Evolutionary conservation across 1,284 basidiomycete species (phyloP), one percentile per base, ranked within the genome.

Genomic region (Exsudoporus floridanus): DNA sequence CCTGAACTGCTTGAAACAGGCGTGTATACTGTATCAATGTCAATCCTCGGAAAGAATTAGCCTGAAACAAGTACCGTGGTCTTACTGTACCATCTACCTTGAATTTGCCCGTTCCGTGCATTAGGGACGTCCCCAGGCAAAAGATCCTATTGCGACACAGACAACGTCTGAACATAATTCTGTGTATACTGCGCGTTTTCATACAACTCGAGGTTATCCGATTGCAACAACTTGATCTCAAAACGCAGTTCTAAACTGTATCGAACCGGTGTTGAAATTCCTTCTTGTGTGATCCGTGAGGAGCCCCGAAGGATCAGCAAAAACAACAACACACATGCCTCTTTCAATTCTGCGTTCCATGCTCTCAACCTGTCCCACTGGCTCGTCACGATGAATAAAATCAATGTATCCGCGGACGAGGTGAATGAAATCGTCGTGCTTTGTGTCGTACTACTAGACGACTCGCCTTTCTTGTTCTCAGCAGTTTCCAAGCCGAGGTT

Each of bases 111-210:
- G 28, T 13, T 27, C 52, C 34, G 4, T 51, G 59, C n/a, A 56
- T 41, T 21, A 18, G 46, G 13, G 76, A 69, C 13, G 73, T 77
- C 2, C n/a, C 75, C 73, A 18, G 85, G 84, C 5, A 90, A 68
- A 8, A 88, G 87, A 62, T 90, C 83, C 36, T 89, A 74, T 50
- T 88, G 85, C 16, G 81, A 79, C 18, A 80, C 76, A 7, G 81
- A 74, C 14, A 77, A 67, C 46, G 91, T 87, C 65, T 90, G 88
- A 14, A 91, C 81, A 65, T 97, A 97, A 58, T 88, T 92, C 70
- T 96, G 93, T 85, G 96, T 94, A 69, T 97, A 97, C 54, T 94
- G 84, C 36, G 97, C 94, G 74, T 96, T 98, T 73, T 97, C 95
- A 70, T 97, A 97, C 50, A 96, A 75, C 70, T 97, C 97, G 50